Conservation (phyloP, 2,329 filamentous ascomycete genomes). For the Alternaria ethzedia region DNA sequence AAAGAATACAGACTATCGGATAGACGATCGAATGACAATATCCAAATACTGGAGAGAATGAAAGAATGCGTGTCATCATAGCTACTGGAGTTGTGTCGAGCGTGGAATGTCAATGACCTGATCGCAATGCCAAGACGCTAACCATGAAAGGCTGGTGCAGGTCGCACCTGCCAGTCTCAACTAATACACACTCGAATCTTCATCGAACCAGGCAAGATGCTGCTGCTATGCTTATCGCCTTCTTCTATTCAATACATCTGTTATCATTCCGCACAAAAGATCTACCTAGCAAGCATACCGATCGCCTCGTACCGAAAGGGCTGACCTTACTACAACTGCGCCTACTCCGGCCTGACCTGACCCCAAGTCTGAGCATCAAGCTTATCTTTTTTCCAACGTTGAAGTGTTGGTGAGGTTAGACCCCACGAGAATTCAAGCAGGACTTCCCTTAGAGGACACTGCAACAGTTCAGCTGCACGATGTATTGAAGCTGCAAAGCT, state of each 20-base stretch:
- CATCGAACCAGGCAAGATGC: background rate
- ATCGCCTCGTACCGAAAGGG: background rate
- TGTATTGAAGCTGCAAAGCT: background rate
- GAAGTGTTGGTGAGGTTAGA: background rate
- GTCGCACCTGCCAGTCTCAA: background rate
- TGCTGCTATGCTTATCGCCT: background rate
- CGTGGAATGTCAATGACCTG: background rate
- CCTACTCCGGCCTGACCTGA: background rate
- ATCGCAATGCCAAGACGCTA: background rate
- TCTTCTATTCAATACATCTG: background rate
- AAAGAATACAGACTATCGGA: fast-evolving
- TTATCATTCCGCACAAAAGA: background rate
- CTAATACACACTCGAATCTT: background rate
- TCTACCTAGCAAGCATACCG: background rate
- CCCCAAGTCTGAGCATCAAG: background rate
- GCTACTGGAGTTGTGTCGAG: background rate
- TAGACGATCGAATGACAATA: background rate
- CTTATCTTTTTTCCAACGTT: background rate
- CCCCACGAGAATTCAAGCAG: background rate
- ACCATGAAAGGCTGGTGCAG: background rate
- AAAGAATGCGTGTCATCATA: background rate
- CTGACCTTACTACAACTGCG: background rate
- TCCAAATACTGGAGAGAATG: background rate
- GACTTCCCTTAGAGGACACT: background rate
- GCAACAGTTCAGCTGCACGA: background rate